phyloP scores from a whole-genome alignment of 805 yeast species.

The Millerago galiae region DNA sequence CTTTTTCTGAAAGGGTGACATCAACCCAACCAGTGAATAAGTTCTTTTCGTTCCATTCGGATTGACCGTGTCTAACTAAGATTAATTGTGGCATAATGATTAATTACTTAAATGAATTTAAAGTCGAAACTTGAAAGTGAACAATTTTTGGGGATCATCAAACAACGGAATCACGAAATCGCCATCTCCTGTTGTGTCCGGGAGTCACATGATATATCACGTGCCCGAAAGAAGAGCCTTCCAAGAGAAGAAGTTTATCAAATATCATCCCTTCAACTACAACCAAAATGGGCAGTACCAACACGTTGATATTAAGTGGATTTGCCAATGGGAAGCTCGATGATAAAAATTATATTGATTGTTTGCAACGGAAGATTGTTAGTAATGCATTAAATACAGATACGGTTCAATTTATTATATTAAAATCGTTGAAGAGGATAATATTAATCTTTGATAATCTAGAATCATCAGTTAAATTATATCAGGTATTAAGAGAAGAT shows the following conservation, averaged over 20 bases:
- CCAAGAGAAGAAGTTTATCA: background rate
- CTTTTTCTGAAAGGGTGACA: constrained; percentile 75
- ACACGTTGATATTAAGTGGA: constrained; percentile 24
- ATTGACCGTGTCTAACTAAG: constrained; percentile 97
- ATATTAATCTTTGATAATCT: constrained; percentile 20
- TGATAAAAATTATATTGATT: constrained; percentile 12
- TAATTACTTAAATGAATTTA: background rate
- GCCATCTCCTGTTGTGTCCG: background rate
- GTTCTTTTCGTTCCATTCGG: constrained; percentile 98
- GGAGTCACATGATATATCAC: background rate
- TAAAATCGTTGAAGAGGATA: constrained; percentile 22
- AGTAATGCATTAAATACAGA: constrained; percentile 13
- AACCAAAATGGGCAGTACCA: constrained; percentile 12
- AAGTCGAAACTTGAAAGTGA: background rate
- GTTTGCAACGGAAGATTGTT: constrained; percentile 22
- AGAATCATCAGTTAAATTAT: constrained; percentile 7
- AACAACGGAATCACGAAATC: background rate
- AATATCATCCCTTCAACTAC: background rate
- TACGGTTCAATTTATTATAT: constrained; percentile 23
- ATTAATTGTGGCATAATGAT: constrained; percentile 55
- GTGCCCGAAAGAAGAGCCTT: too few species aligned
- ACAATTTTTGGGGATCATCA: background rate
- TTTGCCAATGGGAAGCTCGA: constrained; percentile 13
- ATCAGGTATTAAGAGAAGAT: constrained; percentile 1
- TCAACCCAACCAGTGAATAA: constrained; percentile 99